Evolutionary conservation across 2,329 filamentous ascomycete species (phyloP).

Genomic region (Aspergillus sp.): DNA sequence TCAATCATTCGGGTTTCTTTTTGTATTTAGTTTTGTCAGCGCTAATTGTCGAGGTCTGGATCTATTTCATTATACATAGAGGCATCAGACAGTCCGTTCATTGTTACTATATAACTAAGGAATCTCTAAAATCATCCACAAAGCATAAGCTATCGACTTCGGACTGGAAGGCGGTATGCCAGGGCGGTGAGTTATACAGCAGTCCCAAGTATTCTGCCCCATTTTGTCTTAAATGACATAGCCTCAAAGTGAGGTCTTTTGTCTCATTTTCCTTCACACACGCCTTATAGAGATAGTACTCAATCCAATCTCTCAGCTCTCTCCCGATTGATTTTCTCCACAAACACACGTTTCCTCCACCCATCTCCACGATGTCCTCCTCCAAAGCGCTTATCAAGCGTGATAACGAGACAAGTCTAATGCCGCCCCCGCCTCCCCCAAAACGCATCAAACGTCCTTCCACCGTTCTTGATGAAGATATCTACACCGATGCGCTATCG

Average conservation of each 20-base stretch:
- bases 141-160: not conserved
- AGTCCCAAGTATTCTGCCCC: not conserved
- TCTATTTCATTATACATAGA: constrained; percentile 14
- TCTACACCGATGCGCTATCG: constrained; percentile 85
- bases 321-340: not conserved
- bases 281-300: constrained; percentile 2
- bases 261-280: not conserved
- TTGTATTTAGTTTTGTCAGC: constrained; percentile 9
- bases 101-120: not conserved
- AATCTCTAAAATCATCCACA: not conserved
- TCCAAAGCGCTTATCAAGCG: constrained; percentile 38
- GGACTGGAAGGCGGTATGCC: too few relatives aligned
- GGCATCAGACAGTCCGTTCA: not conserved
- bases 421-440: constrained; percentile 80
- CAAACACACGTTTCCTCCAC: too few relatives aligned
- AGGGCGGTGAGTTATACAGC: not conserved
- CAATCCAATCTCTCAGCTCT: not conserved
- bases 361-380: constrained; percentile 25
- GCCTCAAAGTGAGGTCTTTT: not conserved
- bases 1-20: constrained; percentile 13
- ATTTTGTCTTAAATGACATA: not conserved
- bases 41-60: constrained; percentile 8
- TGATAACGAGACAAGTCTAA: constrained; percentile 57
- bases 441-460: constrained; percentile 92
- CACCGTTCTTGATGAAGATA: constrained; percentile 87